Base-by-base conservation (phyloP, 176 grass and related monocot species). In the Rhynchospora pubera region DNA sequence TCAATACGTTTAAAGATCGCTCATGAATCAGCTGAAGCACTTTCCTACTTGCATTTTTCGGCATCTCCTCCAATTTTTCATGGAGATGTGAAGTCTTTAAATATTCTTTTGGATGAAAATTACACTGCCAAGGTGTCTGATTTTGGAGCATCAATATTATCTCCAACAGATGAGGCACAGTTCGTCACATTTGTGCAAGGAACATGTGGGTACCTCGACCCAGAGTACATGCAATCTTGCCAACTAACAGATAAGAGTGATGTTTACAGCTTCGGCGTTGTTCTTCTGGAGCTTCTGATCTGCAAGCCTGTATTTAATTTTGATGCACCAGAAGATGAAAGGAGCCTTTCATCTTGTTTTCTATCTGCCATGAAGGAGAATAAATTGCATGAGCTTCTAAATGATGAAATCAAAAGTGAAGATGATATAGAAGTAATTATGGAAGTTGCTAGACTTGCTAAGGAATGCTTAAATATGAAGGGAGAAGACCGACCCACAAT, bases 51-150 rank as follows among this genome's bases (percentile, higher is more conserved):
- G 32, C 32, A 34, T 34, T 34, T 34, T 34, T 34, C 32, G 3
- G 32, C 32, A 34, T 34, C 32, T 34, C 32, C 32, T 34, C 32
- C 32, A 34, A 34, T 34, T 34, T 4, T 85, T 23, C 67, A 85
- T 44, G 83, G 67, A 28, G 83, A 85, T 77, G 70, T 85, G 0
- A 85, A 85, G 24, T 72, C 67, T 13, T 9, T 66, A 46, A 85
- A 85, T 50, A 85, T 85, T 61, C 83, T 85, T 43, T 60, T 85
- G 44, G 70, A 64, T 26, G 52, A 77, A 59, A 47, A 15, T 18
- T 45, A 78, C 73, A 78, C 7, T 14, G 73, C 73, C 5, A 85
- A 85, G 70, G 56, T 85, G 30, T 85, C 67, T 2, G 83, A 85
- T 46, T 84, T 77, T 30, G 83, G 83, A 11, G 69, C 69, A 14